Conservation (phyloP, 495 filamentous ascomycete species). For the Daldinia childiae region DNA sequence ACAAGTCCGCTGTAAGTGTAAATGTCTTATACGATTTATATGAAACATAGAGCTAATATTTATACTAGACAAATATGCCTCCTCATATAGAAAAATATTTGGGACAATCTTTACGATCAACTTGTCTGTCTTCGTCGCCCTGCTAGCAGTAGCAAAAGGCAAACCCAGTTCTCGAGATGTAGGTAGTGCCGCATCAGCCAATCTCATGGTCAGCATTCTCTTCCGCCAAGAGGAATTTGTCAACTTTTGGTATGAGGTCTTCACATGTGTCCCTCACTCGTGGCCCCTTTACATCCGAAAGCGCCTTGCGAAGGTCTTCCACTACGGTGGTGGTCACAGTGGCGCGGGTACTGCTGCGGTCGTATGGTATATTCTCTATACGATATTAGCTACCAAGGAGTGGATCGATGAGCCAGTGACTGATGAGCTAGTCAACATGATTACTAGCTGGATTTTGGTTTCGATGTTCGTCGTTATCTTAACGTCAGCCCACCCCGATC, state of each 20-base stretch:
- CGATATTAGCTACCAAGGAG: slow-evolving; percentile 59
- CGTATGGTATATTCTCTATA: slow-evolving; percentile 71
- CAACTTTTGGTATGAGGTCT: slow-evolving; percentile 73
- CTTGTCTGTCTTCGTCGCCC: slow-evolving; percentile 37
- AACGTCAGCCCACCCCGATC: slow-evolving; percentile 58
- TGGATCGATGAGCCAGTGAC: slow-evolving; percentile 47
- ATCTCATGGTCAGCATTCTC: slow-evolving; percentile 60
- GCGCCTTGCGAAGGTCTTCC: slow-evolving; percentile 76
- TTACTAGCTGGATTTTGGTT: slow-evolving; percentile 56
- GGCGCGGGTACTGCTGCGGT: slow-evolving; percentile 73
- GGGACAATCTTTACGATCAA: slow-evolving; percentile 43
- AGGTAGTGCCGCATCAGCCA: slow-evolving; percentile 57
- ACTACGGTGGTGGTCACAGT: slow-evolving; percentile 80
- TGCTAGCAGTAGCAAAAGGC: slow-evolving; percentile 33
- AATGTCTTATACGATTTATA: not conserved
- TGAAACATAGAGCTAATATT: slow-evolving; percentile 22
- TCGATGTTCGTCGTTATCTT: slow-evolving; percentile 53
- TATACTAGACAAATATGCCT: slow-evolving; percentile 45
- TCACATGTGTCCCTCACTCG: slow-evolving; percentile 63
- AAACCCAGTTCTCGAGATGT: slow-evolving; percentile 44
- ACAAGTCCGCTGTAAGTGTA: slow-evolving; percentile 42
- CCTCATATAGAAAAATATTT: slow-evolving; percentile 46
- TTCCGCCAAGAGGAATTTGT: slow-evolving; percentile 80
- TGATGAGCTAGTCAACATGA: slow-evolving; percentile 47
- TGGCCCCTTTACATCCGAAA: slow-evolving; percentile 71